Conservation (phyloP, 1,284 basidiomycete species). For the Moesziomyces parantarcticus region DNA sequence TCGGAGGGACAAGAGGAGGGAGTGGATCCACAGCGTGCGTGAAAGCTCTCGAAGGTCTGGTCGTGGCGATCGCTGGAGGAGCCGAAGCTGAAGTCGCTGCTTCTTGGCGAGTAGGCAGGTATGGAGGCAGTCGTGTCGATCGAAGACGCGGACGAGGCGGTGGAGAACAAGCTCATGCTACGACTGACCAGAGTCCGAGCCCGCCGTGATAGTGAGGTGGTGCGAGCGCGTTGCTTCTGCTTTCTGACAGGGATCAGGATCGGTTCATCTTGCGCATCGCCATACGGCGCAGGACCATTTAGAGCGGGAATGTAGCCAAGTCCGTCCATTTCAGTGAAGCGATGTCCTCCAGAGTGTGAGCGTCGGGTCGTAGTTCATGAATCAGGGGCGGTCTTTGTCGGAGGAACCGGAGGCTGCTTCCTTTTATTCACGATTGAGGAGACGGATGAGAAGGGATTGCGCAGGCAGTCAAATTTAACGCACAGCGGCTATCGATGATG, state of each 20-base stretch:
- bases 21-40: too few relatives aligned
- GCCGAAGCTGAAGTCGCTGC: background rate
- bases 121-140: background rate
- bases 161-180: constrained; percentile 18
- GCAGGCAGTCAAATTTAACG: too few relatives aligned
- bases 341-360: background rate
- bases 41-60: too few relatives aligned
- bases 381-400: too few relatives aligned
- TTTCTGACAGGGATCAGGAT: constrained; percentile 10
- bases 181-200: constrained; percentile 16
- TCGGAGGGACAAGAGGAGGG: too few relatives aligned
- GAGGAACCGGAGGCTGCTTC: too few relatives aligned
- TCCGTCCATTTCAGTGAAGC: constrained; percentile 19
- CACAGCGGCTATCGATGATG: too few relatives aligned
- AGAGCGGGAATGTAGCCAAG: constrained; percentile 22
- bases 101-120: background rate
- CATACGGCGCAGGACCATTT: constrained; percentile 11
- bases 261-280: background rate
- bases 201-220: constrained; percentile 9
- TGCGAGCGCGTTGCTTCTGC: background rate
- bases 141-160: constrained; percentile 3
- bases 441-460: too few relatives aligned
- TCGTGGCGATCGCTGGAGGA: too few relatives aligned
- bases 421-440: too few relatives aligned
- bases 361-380: background rate